Evolutionary conservation across 176 grass and related monocot genomes (phyloP).

Genomic region (Rhynchospora tenuis): DNA sequence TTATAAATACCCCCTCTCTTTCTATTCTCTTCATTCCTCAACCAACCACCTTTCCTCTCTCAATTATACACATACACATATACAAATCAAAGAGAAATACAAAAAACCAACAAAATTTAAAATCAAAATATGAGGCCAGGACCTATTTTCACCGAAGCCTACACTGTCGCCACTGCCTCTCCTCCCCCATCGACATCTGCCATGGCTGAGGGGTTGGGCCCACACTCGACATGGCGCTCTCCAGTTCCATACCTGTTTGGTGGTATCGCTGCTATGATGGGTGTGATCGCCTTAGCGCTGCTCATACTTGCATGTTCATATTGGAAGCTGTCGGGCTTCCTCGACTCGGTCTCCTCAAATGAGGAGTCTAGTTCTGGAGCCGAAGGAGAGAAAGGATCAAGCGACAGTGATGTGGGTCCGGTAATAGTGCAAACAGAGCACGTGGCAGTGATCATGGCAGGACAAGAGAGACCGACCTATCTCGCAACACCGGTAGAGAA

Average conservation of each 20-base stretch:
- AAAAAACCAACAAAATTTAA: background rate
- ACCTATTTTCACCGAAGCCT: conserved; percentile 24
- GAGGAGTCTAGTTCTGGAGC: background rate
- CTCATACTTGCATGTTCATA: conserved; percentile 95
- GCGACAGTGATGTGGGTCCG: conserved; percentile 2
- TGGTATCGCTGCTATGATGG: conserved; percentile 77
- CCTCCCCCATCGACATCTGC: conserved; percentile 18
- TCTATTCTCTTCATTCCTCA: conserved; percentile 26
- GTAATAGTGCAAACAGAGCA: background rate
- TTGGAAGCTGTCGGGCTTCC: conserved; percentile 77
- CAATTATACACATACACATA: background rate
- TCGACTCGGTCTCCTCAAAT: conserved; percentile 25
- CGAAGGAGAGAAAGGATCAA: conserved; percentile 1
- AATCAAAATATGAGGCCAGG: conserved; percentile 47
- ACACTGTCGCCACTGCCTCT: conserved; percentile 10
- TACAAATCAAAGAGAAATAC: background rate
- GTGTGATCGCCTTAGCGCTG: conserved; percentile 73
- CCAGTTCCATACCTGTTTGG: conserved; percentile 83
- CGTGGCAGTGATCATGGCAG: conserved; percentile 17
- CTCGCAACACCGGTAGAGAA: conserved; percentile 13
- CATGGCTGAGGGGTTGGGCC: conserved; percentile 22
- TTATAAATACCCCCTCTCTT: background rate
- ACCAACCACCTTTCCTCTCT: background rate
- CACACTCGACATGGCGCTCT: conserved; percentile 72
- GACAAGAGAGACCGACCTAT: conserved; percentile 19